These are phyloP conservation scores for Huntiella omanensis DNA, from an alignment of 2,329 filamentous ascomycete genomes.

Conservation along the genomic window DNA sequence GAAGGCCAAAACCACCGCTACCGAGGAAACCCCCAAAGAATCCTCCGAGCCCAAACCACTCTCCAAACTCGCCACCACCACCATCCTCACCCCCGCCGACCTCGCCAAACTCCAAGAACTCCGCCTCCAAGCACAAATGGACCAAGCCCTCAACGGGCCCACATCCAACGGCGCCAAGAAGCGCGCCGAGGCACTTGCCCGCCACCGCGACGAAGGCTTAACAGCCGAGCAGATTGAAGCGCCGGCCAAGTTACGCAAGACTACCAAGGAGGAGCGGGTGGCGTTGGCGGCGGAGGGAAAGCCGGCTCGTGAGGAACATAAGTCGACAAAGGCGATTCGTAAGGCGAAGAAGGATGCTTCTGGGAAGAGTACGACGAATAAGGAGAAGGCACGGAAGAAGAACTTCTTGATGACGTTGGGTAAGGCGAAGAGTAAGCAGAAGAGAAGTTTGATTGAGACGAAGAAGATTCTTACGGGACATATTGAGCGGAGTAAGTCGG, in stretches of 20 bases:
- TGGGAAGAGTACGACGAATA: conserved; percentile 93
- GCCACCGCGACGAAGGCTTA: conserved; percentile 70
- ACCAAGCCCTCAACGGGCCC: conserved; percentile 33
- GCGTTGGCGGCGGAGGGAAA: conserved; percentile 70
- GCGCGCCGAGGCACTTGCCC: conserved; percentile 29
- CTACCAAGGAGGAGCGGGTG: conserved; percentile 75
- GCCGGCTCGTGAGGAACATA: conserved; percentile 59
- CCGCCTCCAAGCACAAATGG: conserved; percentile 51
- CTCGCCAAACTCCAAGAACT: conserved; percentile 88
- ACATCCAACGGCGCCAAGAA: conserved; percentile 20
- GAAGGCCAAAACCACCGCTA: conserved; percentile 20
- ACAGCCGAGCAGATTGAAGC: conserved; percentile 87
- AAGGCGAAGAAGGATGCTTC: conserved; percentile 73
- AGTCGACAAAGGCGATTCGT: conserved; percentile 64
- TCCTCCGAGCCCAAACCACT: conserved; percentile 20
- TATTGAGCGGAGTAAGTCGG: conserved; percentile 64
- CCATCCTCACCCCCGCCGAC: conserved; percentile 88
- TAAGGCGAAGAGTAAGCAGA: conserved; percentile 89
- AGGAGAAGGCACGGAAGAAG: conserved; percentile 92
- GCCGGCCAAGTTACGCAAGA: conserved; percentile 61
- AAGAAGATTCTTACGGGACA: conserved; percentile 65
- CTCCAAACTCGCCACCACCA: conserved; percentile 73
- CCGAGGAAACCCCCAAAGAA: conserved; percentile 17
- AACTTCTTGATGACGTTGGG: conserved; percentile 97
- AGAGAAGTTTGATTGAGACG: conserved; percentile 78